Conservation (phyloP, 176 grass and related monocot genomes). For the Leersia perrieri region DNA sequence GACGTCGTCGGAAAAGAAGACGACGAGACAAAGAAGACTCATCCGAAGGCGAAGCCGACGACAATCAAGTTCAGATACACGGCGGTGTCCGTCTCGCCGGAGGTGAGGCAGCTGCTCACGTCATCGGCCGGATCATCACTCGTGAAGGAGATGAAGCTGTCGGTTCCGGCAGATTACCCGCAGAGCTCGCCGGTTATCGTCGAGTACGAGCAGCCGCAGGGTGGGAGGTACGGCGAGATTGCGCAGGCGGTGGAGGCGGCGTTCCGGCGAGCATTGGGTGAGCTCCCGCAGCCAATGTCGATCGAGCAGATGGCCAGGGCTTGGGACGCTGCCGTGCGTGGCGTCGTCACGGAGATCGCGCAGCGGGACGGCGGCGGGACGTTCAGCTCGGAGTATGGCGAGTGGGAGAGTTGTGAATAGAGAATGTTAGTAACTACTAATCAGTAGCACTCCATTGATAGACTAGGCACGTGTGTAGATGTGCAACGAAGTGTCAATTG, state of each 20-base stretch:
- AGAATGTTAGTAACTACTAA: neutral
- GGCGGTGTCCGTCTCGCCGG: neutral
- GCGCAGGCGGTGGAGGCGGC: neutral
- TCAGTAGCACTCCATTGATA: neutral
- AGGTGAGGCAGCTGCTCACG: neutral
- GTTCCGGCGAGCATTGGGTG: neutral
- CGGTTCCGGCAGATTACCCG: conserved; percentile 29
- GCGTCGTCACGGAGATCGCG: neutral
- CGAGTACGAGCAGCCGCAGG: neutral
- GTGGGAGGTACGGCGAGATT: neutral
- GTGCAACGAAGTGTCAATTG: neutral
- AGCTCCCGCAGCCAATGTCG: conserved; percentile 1
- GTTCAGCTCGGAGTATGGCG: neutral
- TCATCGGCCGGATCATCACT: neutral
- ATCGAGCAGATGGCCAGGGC: neutral
- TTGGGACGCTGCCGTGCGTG: conserved; percentile 7
- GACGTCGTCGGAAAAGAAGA: neutral
- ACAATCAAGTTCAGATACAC: conserved; percentile 17
- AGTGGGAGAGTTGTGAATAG: neutral
- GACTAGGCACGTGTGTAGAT: neutral
- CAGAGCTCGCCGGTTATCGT: conserved; percentile 19
- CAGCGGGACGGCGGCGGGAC: neutral
- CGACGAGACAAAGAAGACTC: too few relatives aligned
- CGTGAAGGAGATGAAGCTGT: neutral
- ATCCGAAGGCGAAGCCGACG: too few relatives aligned